These are phyloP conservation scores for Hyaloraphidium curvatum DNA, from an alignment of 192 early-diverging fungal genomes.

Conservation along the genomic window DNA sequence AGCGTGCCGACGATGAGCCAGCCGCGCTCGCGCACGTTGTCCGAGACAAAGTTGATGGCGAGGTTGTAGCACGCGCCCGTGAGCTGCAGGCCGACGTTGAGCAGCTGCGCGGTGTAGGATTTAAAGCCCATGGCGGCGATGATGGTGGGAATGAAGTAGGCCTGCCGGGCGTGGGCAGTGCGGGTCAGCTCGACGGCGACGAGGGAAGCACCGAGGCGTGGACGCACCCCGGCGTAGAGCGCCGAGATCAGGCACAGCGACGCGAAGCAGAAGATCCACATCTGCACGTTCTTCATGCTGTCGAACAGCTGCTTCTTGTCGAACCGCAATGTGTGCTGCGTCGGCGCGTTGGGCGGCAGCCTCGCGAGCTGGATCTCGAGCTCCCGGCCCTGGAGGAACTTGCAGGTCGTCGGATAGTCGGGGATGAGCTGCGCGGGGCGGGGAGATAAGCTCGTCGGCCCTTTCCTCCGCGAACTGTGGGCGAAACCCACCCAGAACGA, in stretches of 20 bases:
- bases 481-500: constrained; percentile 13
- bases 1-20: too few species aligned
- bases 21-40: too few species aligned
- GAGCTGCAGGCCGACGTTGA: neutral
- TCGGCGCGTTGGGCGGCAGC: neutral
- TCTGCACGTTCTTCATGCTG: too few species aligned
- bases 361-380: constrained; percentile 27
- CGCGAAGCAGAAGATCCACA: neutral
- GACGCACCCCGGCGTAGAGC: neutral
- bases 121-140: constrained; percentile 1
- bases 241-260: neutral
- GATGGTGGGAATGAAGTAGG: neutral
- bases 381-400: constrained; percentile 33
- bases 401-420: neutral
- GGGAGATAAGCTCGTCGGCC: too few species aligned
- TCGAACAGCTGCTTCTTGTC: too few species aligned
- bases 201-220: too few species aligned
- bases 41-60: neutral
- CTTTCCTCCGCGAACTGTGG: too few species aligned
- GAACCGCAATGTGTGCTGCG: too few species aligned
- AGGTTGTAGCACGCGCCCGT: neutral
- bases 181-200: too few species aligned
- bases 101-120: neutral
- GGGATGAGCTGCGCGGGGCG: too few species aligned
- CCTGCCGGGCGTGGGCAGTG: too few species aligned